Evolutionary conservation across 2,329 filamentous ascomycete species (phyloP), one percentile per base, ranked within the genome.

Genomic region (Periglandula ipomoeae): DNA sequence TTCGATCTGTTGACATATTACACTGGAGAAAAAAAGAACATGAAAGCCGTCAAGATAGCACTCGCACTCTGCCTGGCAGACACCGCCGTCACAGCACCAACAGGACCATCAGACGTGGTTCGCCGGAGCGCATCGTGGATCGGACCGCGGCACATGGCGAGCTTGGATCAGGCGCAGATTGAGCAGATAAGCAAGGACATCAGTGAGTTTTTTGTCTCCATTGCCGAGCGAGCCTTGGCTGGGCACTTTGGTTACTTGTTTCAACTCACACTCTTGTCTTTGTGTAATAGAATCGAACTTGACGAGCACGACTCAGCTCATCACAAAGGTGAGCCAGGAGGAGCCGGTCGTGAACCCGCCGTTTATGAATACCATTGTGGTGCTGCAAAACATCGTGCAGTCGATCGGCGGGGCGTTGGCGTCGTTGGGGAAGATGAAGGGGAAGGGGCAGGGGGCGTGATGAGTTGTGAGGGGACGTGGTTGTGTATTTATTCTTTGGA

Each of bases 321-420:
- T 20, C 3, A 39, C 40, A 11, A 9, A 44, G 40, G 47, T 35
- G 5, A 44, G 41, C 41, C 9, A 44, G 41, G 41, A 44, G 19
- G 41, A 44, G 19, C 41, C 41, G 27, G n/a, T 13, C 4, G 41
- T 44, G 41, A 44, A 44, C 19, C 41, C 41, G 23, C 41, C 41
- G 24, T 44, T 44, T 17, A 13, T 15, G n/a, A 19, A 44, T 11
- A 30, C 41, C 8, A 32, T 44, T 15, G 3, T 3, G 23, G 27
- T 20, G 27, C 9, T 44, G 41, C 26, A 44, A 24, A 8, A n/a
- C 10, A 44, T 44, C 11, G 19, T 15, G 42, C 42, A 22, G 42
- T 20, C 42, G 24, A 15, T 44, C 11, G 23, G 26, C 15, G 42
- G 42, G 17, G 42, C 42, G n/a, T 15, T 44, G 23, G 24, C 27